Base-by-base conservation (phyloP, 345 rosid genomes). In the Conringia planisiliqua region DNA sequence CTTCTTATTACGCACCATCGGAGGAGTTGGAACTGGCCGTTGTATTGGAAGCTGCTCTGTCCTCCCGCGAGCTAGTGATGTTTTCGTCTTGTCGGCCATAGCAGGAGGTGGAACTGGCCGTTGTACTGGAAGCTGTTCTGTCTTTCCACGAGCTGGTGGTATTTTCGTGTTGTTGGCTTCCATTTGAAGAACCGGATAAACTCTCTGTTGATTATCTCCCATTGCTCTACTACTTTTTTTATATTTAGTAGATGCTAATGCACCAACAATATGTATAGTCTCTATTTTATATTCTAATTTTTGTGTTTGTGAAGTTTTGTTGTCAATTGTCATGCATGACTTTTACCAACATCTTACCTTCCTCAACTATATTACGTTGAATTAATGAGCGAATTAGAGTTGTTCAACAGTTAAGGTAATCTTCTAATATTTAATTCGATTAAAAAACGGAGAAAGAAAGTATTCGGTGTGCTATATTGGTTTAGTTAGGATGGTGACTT, bases 351-450 rank as follows among this genome's bases (percentile, higher is more conserved):
- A 68, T 75, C 85, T 78, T 51, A 86, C 86, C 88, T 75, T 78
- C 82, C 80, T 68, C 73, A 89, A 87, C 93, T 79, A 81, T 79
- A 81, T 72, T 54, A 61, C 64, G 70, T 75, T 68, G 79, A 77
- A 62, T 32, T 57, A 32, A 38, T 62, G 29, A 58, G 59, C 29
- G 42, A 59, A 27, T 4, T n/a, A 24, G 72, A 33, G 86, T 83
- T 47, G 95, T 81, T 89, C 82, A 86, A 78, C 95, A 39, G 62
- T 67, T 46, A 27, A 11, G 1, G 39, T 72, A 62, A 18, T 18
- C 12, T 73, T 65, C 13, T 11, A 14, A 44, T 68, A 50, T 38
- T 59, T 59, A 59, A 38, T 67, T 66, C 10, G 14, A 32, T 55
- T n/a, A n/a, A 44, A 44, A 22, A 4, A 55, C 57, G 64, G 43